Evolutionary conservation across 1,139 yeast species (phyloP).

Genomic region (Chernovozyma sophiae-reginae): DNA sequence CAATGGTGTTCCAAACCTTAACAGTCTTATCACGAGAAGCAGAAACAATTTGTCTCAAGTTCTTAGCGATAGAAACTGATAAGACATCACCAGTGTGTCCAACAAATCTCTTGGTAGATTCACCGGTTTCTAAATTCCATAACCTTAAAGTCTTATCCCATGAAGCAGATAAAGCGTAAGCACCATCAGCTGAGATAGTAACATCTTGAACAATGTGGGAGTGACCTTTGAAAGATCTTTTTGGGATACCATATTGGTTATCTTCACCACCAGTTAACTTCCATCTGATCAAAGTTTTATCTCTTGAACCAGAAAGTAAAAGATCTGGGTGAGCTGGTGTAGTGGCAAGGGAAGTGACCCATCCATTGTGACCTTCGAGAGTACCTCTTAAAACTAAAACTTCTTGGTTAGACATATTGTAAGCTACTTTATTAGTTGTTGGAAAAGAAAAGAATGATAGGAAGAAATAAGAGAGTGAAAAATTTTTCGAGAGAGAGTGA

Average conservation of each 20-base stretch:
- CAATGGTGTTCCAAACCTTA: constrained; percentile 99
- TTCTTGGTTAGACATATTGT: constrained; percentile 67
- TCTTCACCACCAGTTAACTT: constrained; percentile 94
- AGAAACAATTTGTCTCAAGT: constrained; percentile 97
- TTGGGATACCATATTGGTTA: constrained; percentile 96
- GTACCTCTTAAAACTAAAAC: constrained; percentile 99
- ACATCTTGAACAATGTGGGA: constrained; percentile 98
- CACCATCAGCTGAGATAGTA: constrained; percentile 97
- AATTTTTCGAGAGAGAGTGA: background rate
- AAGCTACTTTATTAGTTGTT: constrained; percentile 12
- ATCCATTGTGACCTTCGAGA: constrained; percentile 82
- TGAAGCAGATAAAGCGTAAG: constrained; percentile 97
- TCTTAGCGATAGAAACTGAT: constrained; percentile 94
- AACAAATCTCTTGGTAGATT: constrained; percentile 90
- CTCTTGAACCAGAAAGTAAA: constrained; percentile 98
- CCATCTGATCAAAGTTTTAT: constrained; percentile 98
- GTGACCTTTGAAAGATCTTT: constrained; percentile 97
- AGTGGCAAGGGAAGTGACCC: constrained; percentile 99
- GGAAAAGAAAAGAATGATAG: constrained; percentile 5
- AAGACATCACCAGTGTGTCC: constrained; percentile 98
- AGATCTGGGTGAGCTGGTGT: constrained; percentile 98
- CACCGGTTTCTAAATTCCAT: constrained; percentile 97
- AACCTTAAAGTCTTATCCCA: constrained; percentile 99
- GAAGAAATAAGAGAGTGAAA: background rate
- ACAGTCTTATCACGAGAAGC: constrained; percentile 99